phyloP scores from a whole-genome alignment of 352 stramenopile genomes.

The Blastocystis sp. region DNA sequence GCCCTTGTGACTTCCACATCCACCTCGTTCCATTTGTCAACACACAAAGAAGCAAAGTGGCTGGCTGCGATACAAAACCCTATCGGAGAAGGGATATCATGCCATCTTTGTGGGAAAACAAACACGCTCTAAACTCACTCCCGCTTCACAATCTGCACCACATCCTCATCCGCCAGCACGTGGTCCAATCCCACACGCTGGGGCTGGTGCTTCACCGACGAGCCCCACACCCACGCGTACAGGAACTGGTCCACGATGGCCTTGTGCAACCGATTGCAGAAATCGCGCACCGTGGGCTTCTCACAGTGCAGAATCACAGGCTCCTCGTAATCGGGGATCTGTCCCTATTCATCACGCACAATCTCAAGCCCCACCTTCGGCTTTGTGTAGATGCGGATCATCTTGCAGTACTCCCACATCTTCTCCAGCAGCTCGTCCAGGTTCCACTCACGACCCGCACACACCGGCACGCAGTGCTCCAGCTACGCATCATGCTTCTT shows the following conservation, averaged over 20 bases:
- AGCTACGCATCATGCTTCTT: conserved; percentile 77
- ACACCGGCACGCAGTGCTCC: conserved; percentile 95
- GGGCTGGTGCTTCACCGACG: conserved; percentile 93
- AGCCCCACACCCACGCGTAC: conserved; percentile 77
- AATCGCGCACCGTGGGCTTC: conserved; percentile 89
- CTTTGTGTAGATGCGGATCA: conserved; percentile 98
- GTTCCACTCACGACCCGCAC: conserved; percentile 92
- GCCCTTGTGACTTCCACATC: no score
- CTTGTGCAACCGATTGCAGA: conserved; percentile 90
- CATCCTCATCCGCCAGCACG: conserved; percentile 92
- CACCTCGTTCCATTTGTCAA: no score
- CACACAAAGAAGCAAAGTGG: conserved; percentile 5
- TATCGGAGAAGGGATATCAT: no score
- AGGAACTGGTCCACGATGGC: conserved; percentile 83
- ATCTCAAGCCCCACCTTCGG: conserved; percentile 73
- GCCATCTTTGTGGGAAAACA: not conserved
- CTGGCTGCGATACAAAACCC: not conserved
- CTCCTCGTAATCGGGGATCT: conserved; percentile 89
- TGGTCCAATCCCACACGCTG: conserved; percentile 97
- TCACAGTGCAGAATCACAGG: conserved; percentile 94
- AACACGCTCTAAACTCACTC: conserved; percentile 74
- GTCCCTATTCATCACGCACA: conserved; percentile 76
- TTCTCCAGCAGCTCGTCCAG: conserved; percentile 90
- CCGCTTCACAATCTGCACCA: conserved; percentile 97
- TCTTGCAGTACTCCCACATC: conserved; percentile 95